Evolutionary conservation across 768 basidiomycete species (phyloP).

Genomic region (Lactarius tabidus): DNA sequence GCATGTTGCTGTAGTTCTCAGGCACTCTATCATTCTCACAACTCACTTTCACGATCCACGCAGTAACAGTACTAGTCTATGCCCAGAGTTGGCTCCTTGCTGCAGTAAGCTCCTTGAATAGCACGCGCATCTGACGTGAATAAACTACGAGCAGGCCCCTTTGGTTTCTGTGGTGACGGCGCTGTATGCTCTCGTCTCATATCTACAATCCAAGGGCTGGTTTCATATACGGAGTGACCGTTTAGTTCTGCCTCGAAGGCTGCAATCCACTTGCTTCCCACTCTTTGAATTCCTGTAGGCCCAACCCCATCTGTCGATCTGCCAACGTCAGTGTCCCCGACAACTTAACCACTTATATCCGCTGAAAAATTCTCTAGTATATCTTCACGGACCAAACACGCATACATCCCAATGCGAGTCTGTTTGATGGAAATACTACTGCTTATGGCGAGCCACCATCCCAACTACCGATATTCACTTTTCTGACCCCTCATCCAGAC

Average conservation of each 20-base stretch:
- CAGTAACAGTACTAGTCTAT: conserved; percentile 39
- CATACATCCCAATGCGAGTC: conserved; percentile 59
- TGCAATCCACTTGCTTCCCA: conserved; percentile 76
- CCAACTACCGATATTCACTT: not conserved
- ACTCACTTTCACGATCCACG: not conserved
- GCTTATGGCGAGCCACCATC: conserved; percentile 47
- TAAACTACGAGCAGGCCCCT: conserved; percentile 38
- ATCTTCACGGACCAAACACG: conserved; percentile 62
- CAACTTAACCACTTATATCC: conserved; percentile 4
- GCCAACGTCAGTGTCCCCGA: conserved; percentile 42
- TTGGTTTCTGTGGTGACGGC: conserved; percentile 50
- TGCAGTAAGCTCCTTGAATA: conserved; percentile 38
- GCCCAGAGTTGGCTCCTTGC: conserved; percentile 39
- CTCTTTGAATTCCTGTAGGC: conserved; percentile 59
- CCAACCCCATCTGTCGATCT: conserved; percentile 67
- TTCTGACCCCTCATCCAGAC: conserved; percentile 38
- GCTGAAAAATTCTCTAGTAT: conserved; percentile 38
- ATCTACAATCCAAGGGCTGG: not conserved
- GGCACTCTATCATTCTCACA: not conserved
- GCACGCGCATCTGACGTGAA: not conserved
- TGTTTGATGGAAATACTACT: conserved; percentile 71
- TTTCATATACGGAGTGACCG: not conserved
- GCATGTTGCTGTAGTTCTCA: conserved; percentile 17
- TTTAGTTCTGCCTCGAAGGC: conserved; percentile 78
- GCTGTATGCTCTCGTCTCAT: conserved; percentile 31